A percentile compares a stretch with the other conserved stretches of the same genome.
Conservation (phyloP, 306 rosid genomes). For the Cyamopsis tetragonoloba region DNA sequence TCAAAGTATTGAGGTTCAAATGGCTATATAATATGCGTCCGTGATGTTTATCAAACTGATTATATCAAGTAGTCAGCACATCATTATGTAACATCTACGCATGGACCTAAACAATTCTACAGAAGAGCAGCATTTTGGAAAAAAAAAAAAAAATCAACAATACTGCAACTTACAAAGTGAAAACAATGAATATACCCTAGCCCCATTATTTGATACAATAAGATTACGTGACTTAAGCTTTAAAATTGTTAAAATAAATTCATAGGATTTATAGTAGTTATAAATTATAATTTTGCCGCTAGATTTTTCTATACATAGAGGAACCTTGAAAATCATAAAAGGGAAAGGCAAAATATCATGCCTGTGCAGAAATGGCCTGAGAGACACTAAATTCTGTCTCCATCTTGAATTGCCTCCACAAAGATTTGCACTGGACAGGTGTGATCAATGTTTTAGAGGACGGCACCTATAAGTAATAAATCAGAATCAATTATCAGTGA, state of each 20-base stretch:
- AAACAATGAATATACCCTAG: neutral
- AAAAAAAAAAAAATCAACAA: neutral
- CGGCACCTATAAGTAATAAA: conserved; percentile 49
- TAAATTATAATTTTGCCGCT: neutral
- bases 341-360: conserved; percentile 21
- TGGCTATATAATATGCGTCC: neutral
- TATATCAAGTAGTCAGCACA: neutral
- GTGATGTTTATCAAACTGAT: neutral
- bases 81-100: neutral
- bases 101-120: neutral
- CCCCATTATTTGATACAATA: neutral
- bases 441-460: conserved; percentile 68
- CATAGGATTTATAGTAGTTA: neutral
- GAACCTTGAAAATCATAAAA: conserved; percentile 12
- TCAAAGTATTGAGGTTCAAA: neutral
- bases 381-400: conserved; percentile 84
- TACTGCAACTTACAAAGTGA: neutral
- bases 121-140: neutral
- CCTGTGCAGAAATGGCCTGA: conserved; percentile 96
- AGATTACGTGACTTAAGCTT: conserved; percentile 2
- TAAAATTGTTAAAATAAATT: neutral
- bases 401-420: conserved; percentile 85
- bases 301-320: neutral
- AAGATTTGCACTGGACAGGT: conserved; percentile 88
- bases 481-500: conserved; percentile 14